Conservation (phyloP, 2,329 filamentous ascomycete genomes). For the Aspergillus jensenii region DNA sequence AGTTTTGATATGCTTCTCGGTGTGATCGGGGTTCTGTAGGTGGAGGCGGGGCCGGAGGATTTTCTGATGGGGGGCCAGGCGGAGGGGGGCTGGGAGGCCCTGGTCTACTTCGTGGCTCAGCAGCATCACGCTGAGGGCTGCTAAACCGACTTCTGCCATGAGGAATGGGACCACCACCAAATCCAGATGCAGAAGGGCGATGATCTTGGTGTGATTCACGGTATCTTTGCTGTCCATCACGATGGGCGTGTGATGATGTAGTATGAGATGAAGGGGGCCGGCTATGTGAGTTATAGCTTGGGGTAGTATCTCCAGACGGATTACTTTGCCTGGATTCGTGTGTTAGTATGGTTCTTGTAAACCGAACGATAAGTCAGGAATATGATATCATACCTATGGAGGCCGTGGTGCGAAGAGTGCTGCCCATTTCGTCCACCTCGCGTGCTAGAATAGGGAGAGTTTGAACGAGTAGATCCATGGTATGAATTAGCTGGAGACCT, state of each 20-base stretch:
- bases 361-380: conserved; percentile 3
- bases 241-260: conserved; percentile 54
- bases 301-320: conserved; percentile 54
- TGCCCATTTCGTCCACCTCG: conserved; percentile 56
- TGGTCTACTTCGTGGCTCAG: conserved; percentile 54
- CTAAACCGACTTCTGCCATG: conserved; percentile 63
- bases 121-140: conserved; percentile 70
- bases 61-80: conserved; percentile 34
- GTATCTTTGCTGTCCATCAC: conserved; percentile 57
- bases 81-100: conserved; percentile 41
- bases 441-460: conserved; percentile 59
- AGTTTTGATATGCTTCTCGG: conserved; percentile 51
- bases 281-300: conserved; percentile 56
- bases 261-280: conserved; percentile 55
- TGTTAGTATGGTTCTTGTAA: conserved; percentile 34
- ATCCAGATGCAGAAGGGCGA: conserved; percentile 44
- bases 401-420: conserved; percentile 38
- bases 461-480: conserved; percentile 61
- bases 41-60: conserved; percentile 29
- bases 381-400: conserved; percentile 50
- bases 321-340: conserved; percentile 51
- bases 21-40: conserved; percentile 35
- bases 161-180: conserved; percentile 46
- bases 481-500: conserved; percentile 53
- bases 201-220: conserved; percentile 59